Evolutionary conservation across 768 basidiomycete genomes (phyloP).

Genomic region (Russula sp.): DNA sequence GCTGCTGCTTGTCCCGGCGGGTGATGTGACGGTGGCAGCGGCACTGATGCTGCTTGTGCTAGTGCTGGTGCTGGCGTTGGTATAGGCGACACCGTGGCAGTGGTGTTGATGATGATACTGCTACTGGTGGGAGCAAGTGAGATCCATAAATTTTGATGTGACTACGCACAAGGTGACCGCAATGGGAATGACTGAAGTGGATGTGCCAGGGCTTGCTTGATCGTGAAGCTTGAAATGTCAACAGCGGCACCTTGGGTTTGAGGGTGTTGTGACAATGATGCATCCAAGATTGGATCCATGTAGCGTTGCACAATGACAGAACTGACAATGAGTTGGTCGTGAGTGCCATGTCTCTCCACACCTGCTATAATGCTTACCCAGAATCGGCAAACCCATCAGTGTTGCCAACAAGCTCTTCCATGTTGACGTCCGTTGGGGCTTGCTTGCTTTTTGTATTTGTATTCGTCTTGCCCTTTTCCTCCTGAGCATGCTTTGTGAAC

Average conservation of each 20-base stretch:
- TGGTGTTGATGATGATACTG: too few species aligned
- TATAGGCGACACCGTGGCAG: too few species aligned
- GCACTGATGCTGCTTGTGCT: too few species aligned
- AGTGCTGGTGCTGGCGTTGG: too few species aligned
- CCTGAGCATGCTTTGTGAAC: slow-evolving; percentile 69
- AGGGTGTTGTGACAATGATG: slow-evolving; percentile 62
- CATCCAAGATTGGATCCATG: slow-evolving; percentile 68
- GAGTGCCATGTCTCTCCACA: neutral
- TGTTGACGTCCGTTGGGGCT: slow-evolving; percentile 53
- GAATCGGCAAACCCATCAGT: slow-evolving; percentile 96
- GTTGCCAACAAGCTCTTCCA: slow-evolving; percentile 92
- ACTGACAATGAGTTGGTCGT: slow-evolving; percentile 58
- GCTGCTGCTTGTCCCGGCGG: too few species aligned
- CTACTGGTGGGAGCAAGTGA: too few species aligned
- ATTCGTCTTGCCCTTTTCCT: slow-evolving; percentile 51
- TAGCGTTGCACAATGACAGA: slow-evolving; percentile 95
- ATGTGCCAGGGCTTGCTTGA: slow-evolving; percentile 93
- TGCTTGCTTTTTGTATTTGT: slow-evolving; percentile 35
- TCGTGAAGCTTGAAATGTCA: slow-evolving; percentile 86
- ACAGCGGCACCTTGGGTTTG: slow-evolving; percentile 78
- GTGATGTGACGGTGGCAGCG: too few species aligned
- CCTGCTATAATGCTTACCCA: slow-evolving; percentile 48
- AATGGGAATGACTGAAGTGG: slow-evolving; percentile 95
- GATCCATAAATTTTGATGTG: too few species aligned
- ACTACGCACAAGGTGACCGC: too few species aligned